Evolutionary conservation across 2,329 filamentous ascomycete species (phyloP), one percentile per base, ranked within the genome.

Genomic region (Fusarium sp.): DNA sequence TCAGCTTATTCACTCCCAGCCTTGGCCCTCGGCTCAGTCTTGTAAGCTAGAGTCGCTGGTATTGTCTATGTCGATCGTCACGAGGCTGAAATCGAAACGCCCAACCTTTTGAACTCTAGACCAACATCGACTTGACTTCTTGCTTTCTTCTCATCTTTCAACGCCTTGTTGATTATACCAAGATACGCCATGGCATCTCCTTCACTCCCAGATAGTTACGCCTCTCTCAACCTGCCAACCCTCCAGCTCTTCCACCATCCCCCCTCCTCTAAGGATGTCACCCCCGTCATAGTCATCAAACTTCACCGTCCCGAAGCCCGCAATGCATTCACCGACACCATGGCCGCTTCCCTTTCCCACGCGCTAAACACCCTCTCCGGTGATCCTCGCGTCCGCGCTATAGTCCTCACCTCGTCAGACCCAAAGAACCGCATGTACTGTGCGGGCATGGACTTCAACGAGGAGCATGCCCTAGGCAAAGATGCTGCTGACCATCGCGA

Each of bases 301-400:
- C 84, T 92, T 40, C 83, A 91, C 79, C 87, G 91, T 18, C 91
- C 90, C 1, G 77, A 80, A 12, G 87, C 88, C 62, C 83, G 89
- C 79, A 92, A 93, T 84, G 90, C 88, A 63, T 92, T 92, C 78
- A 92, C 89, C 4, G 80, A 83, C 20, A 81, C 79, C 15, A 92
- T 92, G 88, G 85, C 86, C 72, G 73, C 79, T 16, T 89, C 90
- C 71, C 82, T 93, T 31, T 84, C 87, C 61, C 69, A 78, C 4
- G 87, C 86, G 45, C 86, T 86, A 74, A 74, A 78, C 55, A 74
- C 83, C 10, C 80, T 89, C 30, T 85, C 86, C 28, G 61, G 77
- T 30, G 87, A 89, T 77, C 78, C 81, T 4, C 83, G 87, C 41
- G 86, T 89, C 16, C 83, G 83, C 49, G 80, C 79, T 70, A 81